Base-by-base conservation (phyloP, 2,329 filamentous ascomycete genomes). In the Purpureocillium takamizusanense region DNA sequence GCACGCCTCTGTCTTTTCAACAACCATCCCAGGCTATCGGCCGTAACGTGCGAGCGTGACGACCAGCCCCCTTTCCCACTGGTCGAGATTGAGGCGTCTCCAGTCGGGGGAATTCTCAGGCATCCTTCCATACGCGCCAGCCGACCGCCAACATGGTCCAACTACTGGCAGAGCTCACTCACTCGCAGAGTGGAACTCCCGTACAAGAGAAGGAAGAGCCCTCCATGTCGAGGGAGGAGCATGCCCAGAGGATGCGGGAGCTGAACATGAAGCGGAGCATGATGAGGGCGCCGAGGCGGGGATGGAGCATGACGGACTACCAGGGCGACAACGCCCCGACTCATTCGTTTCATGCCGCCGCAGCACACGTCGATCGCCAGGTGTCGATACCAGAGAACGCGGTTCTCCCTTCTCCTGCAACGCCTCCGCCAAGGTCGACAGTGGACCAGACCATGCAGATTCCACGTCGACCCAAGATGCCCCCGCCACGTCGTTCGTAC, bases 401-500 rank as follows among this genome's bases (percentile, higher is more conserved):
- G 15, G 43, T 44, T 16, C 40, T 46, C 10, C 39, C 45, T 43
- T 16, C 46, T 44, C 45, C 41, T 33, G 35, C 48, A 7, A 33
- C 44, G 6, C 40, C 41, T 12, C 47, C 43, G 4, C 38, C 50
- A 35, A 17, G 4, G 14, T 10, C 18, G 4, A 25, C 36, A 14
- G 34, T 49, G 36, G 41, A 48, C 13, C 42, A 56, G 39, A 43
- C 42, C 28, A 37, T 44, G 7, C 52, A 55, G 21, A 44, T 57
- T 13, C 44, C 53, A 17, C 46, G 39, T 14, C 48, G 57, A 34
- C 59, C 57, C 16, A 61, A 60, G 38, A 52, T 72, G 25, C 63
- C 65, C 9, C 59, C 66, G 13, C 72, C 72, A 10, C 70, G 68
- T 17, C 66, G 74, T 21, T 78, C 74, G 10, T 75, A 77, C 54